phyloP scores from a whole-genome alignment of 2,329 filamentous ascomycete genomes.

The Corniculantispora saksenae region DNA sequence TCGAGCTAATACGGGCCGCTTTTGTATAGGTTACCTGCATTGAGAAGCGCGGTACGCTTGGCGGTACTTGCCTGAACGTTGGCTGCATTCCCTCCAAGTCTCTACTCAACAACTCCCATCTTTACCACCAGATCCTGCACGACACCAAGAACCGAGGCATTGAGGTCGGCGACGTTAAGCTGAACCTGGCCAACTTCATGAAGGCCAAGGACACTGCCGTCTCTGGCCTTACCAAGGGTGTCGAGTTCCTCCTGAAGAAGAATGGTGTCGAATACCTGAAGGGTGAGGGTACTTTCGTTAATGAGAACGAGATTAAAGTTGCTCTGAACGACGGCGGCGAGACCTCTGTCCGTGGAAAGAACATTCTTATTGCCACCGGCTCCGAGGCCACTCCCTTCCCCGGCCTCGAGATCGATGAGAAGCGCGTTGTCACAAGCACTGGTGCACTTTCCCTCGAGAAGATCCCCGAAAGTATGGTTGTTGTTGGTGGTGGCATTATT shows the following conservation, averaged over 20 bases:
- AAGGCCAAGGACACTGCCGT: conserved; percentile 97
- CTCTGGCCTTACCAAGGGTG: conserved; percentile 85
- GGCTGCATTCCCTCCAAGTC: conserved; percentile 99
- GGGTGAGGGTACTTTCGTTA: conserved; percentile 82
- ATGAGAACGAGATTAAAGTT: conserved; percentile 90
- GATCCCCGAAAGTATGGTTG: conserved; percentile 94
- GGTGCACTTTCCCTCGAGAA: conserved; percentile 86
- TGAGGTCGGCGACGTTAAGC: conserved; percentile 93
- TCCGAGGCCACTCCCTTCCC: conserved; percentile 96
- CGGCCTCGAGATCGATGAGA: conserved; percentile 92
- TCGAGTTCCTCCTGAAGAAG: conserved; percentile 99
- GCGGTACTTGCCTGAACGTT: conserved; percentile 97
- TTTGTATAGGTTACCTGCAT: conserved; percentile 80
- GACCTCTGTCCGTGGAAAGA: conserved; percentile 84
- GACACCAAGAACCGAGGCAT: conserved; percentile 97
- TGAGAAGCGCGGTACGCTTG: conserved; percentile 93
- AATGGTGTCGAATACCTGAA: conserved; percentile 98
- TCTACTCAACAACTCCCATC: conserved; percentile 97
- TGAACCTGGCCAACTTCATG: conserved; percentile 95
- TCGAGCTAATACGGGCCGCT: conserved; percentile 17
- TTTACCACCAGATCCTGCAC: conserved; percentile 96
- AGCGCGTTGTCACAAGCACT: conserved; percentile 95
- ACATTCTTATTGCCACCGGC: conserved; percentile 96
- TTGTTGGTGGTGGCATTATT: conserved; percentile 98
- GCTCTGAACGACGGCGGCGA: conserved; percentile 89